Base-by-base conservation (phyloP, 2,329 filamentous ascomycete species). In the Fusarium begoniae region DNA sequence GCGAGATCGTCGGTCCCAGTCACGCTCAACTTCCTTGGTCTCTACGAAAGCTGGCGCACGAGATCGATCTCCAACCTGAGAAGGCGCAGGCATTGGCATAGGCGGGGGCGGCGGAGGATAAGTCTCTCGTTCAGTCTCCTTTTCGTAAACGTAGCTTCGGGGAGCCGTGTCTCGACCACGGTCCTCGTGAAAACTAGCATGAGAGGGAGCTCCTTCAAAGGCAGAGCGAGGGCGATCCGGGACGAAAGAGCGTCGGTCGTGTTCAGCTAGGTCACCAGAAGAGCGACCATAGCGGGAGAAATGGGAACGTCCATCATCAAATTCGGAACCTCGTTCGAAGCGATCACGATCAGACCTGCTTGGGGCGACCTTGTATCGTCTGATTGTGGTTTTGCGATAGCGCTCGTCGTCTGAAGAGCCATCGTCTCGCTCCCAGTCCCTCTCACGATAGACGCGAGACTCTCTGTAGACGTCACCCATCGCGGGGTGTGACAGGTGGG, bases 201-300 rank as follows among this genome's bases (percentile, higher is more conserved):
- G 84, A 53, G 80, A 79, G 40, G 81, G 80, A 50, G 84, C 82
- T 60, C 80, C 78, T 69, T 88, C 87, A 66, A 85, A 82, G 51
- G 84, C 83, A n/a, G 88, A 89, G 64, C 86, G 85, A 30, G 87
- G 86, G 15, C 87, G 84, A 62, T 88, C 87, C 41, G 85, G 85
- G 38, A 83, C 81, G 50, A 85, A 83, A 41, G 81, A 80, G 55
- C 84, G 85, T 68, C 85, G 84, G 68, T 87, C 84, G 48, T 82
- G 77, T 60, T 86, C 85, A 45, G 84, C 75, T 26, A 83, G 72
- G 56, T 87, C 85, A 67, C 81, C 82, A 3, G 83, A 82, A 37
- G 79, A 73, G 63, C 84, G 85, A 51, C 81, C 81, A 71, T 81
- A 79, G 53, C 77, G 78, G 53, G 84, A 84, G 77, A 82, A 84